Evolutionary conservation across 306 rosid genomes (phyloP).

Genomic region (Trifolium dubium): DNA sequence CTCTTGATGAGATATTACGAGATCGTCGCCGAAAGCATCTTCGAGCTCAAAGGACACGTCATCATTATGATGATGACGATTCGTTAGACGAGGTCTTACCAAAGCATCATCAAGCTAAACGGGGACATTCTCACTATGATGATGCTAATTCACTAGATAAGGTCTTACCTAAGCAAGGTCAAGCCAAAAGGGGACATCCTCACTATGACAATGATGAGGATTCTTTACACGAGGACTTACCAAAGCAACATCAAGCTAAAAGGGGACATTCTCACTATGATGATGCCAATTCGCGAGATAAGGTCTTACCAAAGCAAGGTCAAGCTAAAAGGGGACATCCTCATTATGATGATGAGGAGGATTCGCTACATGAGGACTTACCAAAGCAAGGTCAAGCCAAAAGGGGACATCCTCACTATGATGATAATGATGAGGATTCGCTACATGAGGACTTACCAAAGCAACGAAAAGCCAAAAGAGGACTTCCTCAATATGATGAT

Average conservation of each 20-base stretch:
- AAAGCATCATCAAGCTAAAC: background rate
- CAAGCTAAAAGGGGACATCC: background rate
- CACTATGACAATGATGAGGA: background rate
- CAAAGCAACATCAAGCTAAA: background rate
- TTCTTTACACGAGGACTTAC: background rate
- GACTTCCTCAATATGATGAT: background rate
- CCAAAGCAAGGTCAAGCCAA: background rate
- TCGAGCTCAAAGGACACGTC: background rate
- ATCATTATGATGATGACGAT: background rate
- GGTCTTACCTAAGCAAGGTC: background rate
- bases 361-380: background rate
- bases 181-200: background rate
- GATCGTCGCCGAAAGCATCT: background rate
- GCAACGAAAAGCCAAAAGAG: background rate
- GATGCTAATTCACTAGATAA: background rate
- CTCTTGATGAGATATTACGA: background rate
- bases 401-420: background rate
- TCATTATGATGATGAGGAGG: background rate
- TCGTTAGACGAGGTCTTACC: background rate
- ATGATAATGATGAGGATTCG: background rate
- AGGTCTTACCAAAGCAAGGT: background rate
- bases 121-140: background rate
- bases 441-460: background rate
- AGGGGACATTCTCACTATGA: background rate
- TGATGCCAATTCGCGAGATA: background rate